Percentiles rank a stretch among this genome's conserved stretches.
Evolutionary conservation across 768 basidiomycete species (phyloP).

Genomic region (Trametes sanguinea): DNA sequence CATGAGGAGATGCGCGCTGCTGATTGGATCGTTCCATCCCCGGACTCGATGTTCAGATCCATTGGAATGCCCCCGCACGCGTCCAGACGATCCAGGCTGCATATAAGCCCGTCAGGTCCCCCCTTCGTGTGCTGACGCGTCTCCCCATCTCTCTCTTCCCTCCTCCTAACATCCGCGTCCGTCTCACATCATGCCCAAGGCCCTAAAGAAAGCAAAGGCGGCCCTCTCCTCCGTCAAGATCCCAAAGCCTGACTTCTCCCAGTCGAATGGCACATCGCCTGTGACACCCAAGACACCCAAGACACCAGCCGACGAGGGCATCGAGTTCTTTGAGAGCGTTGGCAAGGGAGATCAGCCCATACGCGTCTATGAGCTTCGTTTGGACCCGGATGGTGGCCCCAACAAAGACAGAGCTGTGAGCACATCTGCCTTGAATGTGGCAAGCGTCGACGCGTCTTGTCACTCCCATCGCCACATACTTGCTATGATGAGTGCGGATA

Average conservation of each 20-base stretch:
- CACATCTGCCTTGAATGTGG: constrained; percentile 1
- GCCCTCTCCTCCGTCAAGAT: constrained; percentile 20
- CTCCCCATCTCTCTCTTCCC: constrained; percentile 3
- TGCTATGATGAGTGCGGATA: too few species aligned
- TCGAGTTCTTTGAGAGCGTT: constrained; percentile 79
- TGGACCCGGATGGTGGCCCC: constrained; percentile 92
- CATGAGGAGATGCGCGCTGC: constrained; percentile 13
- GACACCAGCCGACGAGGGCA: constrained; percentile 92
- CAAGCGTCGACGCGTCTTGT: constrained; percentile 8
- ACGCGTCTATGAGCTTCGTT: constrained; percentile 80
- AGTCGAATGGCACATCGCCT: constrained; percentile 20
- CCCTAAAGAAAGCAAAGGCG: constrained; percentile 19
- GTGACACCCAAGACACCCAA: constrained; percentile 56
- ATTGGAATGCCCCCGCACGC: constrained; percentile 8
- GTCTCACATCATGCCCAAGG: constrained; percentile 16
- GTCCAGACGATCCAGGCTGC: constrained; percentile 6
- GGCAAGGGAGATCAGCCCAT: constrained; percentile 62
- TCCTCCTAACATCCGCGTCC: not conserved
- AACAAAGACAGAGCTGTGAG: constrained; percentile 73
- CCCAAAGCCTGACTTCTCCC: constrained; percentile 11
- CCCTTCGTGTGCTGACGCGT: constrained; percentile 6
- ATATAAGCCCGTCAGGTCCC: constrained; percentile 15
- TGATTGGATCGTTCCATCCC: constrained; percentile 20
- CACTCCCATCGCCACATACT: too few species aligned
- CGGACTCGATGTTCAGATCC: constrained; percentile 10